Conservation (phyloP, 139 green algal genomes). For the Closterium sp. region DNA sequence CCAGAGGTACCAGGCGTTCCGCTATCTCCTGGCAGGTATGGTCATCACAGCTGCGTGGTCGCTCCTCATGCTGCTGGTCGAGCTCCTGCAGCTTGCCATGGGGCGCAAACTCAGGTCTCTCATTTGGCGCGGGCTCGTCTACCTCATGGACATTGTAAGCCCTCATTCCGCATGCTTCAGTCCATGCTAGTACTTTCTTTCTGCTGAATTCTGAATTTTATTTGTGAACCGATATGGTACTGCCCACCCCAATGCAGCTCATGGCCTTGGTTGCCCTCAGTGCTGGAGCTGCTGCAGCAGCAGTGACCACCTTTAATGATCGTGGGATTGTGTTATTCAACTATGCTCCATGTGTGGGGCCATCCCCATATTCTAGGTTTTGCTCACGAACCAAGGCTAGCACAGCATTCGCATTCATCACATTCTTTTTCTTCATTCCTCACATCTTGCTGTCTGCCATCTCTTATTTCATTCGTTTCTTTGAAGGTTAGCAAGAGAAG, state of each 20-base stretch:
- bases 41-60: not conserved
- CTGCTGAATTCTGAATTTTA: too few relatives aligned
- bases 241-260: not conserved
- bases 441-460: not conserved
- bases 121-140: not conserved
- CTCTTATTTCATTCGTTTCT: not conserved
- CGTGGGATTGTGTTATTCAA: not conserved
- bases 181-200: too few relatives aligned
- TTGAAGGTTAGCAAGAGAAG: not conserved
- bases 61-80: constrained; percentile 1
- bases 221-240: too few relatives aligned
- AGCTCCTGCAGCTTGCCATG: not conserved
- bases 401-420: not conserved
- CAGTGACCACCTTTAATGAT: not conserved
- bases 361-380: not conserved
- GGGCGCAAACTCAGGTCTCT: not conserved
- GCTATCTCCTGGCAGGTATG: not conserved
- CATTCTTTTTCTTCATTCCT: not conserved
- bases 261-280: not conserved
- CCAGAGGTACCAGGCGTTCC: not conserved
- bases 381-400: not conserved
- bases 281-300: not conserved
- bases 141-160: not conserved
- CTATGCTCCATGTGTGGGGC: constrained; percentile 6
- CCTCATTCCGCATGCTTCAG: not conserved